phyloP scores from a whole-genome alignment of 768 basidiomycete genomes.

The Russula ochroleuca region DNA sequence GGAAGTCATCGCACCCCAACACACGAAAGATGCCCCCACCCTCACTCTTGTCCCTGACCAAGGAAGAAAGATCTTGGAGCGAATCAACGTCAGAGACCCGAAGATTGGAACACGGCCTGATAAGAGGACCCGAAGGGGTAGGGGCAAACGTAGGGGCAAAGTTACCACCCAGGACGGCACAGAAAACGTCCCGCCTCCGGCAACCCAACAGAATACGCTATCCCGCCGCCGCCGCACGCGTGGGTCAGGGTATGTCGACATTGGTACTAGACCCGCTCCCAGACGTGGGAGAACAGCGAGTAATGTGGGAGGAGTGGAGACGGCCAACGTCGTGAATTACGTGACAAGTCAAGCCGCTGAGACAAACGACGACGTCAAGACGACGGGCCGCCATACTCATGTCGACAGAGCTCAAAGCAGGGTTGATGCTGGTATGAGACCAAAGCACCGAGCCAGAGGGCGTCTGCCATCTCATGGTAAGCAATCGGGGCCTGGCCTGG shows the following conservation, averaged over 20 bases:
- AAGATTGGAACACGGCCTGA: neutral
- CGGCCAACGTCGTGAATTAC: neutral
- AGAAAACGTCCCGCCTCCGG: constrained; percentile 14
- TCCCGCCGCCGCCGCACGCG: constrained; percentile 4
- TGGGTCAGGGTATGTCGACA: neutral
- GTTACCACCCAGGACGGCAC: neutral
- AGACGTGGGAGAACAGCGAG: constrained; percentile 5
- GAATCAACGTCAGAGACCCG: neutral
- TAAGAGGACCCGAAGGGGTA: constrained; percentile 2
- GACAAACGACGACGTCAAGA: neutral
- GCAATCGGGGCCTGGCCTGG: neutral
- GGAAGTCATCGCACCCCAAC: neutral
- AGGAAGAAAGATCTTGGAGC: neutral
- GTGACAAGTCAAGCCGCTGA: neutral
- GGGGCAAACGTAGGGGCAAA: constrained; percentile 11
- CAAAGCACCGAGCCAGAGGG: neutral
- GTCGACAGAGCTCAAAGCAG: neutral
- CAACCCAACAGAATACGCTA: neutral
- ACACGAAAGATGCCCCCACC: constrained; percentile 1
- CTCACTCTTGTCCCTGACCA: neutral
- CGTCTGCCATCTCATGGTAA: neutral
- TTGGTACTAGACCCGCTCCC: neutral
- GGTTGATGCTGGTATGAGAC: neutral
- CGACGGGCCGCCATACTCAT: neutral
- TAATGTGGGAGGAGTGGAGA: neutral